phyloP scores from a whole-genome alignment of 1,284 basidiomycete species.

The Ceratobasidium sp. region DNA sequence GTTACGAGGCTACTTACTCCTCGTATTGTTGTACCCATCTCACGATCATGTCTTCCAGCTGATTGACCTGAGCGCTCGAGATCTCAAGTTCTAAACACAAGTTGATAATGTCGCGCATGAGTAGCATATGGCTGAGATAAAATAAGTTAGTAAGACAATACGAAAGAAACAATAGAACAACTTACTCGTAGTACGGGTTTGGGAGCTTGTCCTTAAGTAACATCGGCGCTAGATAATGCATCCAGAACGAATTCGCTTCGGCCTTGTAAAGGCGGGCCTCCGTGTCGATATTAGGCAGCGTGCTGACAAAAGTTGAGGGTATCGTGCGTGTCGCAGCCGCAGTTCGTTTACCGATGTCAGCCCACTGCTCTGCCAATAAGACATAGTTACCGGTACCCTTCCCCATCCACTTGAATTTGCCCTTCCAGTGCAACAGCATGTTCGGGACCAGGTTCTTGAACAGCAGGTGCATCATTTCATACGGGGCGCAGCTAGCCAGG shows the following conservation, averaged over 20 bases:
- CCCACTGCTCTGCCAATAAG: no score
- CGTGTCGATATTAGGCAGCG: constrained; percentile 60
- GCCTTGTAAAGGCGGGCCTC: constrained; percentile 50
- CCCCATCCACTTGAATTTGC: not conserved
- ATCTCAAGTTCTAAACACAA: constrained; percentile 64
- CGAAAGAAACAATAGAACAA: constrained; percentile 55
- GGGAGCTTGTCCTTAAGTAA: constrained; percentile 25
- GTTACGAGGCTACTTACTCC: constrained; percentile 54
- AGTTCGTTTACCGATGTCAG: constrained; percentile 26
- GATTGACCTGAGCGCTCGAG: constrained; percentile 55
- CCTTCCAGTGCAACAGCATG: constrained; percentile 22
- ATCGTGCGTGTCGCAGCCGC: constrained; percentile 37
- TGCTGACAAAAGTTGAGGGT: constrained; percentile 46
- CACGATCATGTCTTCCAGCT: constrained; percentile 58
- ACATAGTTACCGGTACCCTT: no score
- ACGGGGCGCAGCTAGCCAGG: constrained; percentile 42
- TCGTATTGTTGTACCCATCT: constrained; percentile 65
- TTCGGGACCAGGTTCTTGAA: constrained; percentile 47
- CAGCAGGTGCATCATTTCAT: constrained; percentile 49
- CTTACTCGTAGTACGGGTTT: constrained; percentile 54
- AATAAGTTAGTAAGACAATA: not conserved
- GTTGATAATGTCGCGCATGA: constrained; percentile 60
- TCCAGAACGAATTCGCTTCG: constrained; percentile 24
- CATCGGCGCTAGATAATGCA: constrained; percentile 29
- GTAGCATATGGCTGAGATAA: constrained; percentile 59